A percentile compares a stretch with the other conserved stretches of the same genome.
Evolutionary conservation across 1,139 yeast genomes (phyloP).

Genomic region (Taphrina wiesneri): DNA sequence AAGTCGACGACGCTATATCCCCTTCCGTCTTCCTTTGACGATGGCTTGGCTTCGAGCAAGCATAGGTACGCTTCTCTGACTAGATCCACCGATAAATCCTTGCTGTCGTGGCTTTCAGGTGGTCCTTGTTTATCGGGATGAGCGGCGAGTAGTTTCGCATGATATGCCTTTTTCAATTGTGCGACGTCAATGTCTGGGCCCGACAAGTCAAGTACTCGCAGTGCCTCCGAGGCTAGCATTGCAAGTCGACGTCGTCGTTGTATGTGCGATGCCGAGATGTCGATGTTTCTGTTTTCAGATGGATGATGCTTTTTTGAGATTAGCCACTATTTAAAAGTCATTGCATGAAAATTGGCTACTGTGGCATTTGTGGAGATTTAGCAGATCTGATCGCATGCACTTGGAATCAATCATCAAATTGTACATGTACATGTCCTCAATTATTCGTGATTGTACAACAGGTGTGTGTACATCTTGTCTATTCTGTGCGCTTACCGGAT

Average conservation of each 20-base stretch:
- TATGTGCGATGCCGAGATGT: too few relatives aligned
- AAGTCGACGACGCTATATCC: constrained; percentile 33
- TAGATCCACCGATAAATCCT: constrained; percentile 4
- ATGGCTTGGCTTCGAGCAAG: not conserved
- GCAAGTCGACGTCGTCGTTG: not conserved
- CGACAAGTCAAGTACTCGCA: not conserved
- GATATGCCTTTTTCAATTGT: constrained; percentile 31
- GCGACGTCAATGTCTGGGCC: not conserved
- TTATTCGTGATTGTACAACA: too few relatives aligned
- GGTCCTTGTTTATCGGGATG: constrained; percentile 33
- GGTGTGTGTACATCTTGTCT: too few relatives aligned
- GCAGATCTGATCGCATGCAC: too few relatives aligned
- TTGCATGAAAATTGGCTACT: not conserved
- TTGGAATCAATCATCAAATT: too few relatives aligned
- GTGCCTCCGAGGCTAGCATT: not conserved
- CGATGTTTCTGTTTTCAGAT: too few relatives aligned
- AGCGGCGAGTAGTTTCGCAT: constrained; percentile 22
- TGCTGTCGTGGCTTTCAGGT: not conserved
- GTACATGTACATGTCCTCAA: too few relatives aligned
- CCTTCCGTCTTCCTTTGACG: not conserved
- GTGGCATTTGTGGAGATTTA: not conserved
- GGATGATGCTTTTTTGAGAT: not conserved
- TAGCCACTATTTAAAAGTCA: not conserved
- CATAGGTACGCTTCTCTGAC: constrained; percentile 22
- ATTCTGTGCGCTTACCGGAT: too few relatives aligned